A percentile compares a stretch with the other conserved stretches of the same genome.
Conservation (phyloP, 352 stramenopile species). For the Thraustotheca clavata region DNA sequence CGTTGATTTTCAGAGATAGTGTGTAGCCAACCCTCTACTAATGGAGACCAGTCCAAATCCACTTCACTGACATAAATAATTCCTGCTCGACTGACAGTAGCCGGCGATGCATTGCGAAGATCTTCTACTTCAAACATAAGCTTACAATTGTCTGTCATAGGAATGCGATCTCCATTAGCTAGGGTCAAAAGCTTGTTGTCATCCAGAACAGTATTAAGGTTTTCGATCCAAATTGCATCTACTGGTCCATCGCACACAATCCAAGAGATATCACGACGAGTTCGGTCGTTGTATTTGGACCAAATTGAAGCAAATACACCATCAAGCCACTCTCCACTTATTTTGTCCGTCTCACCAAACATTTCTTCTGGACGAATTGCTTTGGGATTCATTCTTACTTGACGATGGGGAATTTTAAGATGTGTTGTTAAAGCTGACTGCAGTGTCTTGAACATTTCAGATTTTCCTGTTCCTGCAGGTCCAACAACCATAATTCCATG, state of each 20-base stretch:
- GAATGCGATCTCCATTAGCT: conserved; percentile 87
- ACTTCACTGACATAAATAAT: conserved; percentile 88
- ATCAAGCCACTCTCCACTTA: conserved; percentile 65
- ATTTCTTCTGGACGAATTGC: conserved; percentile 72
- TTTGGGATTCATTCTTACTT: conserved; percentile 76
- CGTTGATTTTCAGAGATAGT: conserved; percentile 40
- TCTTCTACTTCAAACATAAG: conserved; percentile 92
- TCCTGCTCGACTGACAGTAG: conserved; percentile 85
- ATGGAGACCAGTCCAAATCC: conserved; percentile 64
- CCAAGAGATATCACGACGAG: conserved; percentile 79
- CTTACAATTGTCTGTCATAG: conserved; percentile 85
- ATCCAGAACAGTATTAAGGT: conserved; percentile 92
- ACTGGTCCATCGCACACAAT: conserved; percentile 91
- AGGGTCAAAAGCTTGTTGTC: conserved; percentile 93
- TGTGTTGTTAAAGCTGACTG: conserved; percentile 50
- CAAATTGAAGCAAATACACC: conserved; percentile 76
- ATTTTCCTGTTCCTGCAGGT: conserved; percentile 74
- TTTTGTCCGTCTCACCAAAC: conserved; percentile 71
- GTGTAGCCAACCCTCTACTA: conserved; percentile 55
- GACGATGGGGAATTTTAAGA: conserved; percentile 60
- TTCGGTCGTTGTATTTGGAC: conserved; percentile 83
- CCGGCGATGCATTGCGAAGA: conserved; percentile 84
- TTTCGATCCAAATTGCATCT: conserved; percentile 93
- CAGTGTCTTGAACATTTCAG: conserved; percentile 54
- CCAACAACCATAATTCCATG: conserved; percentile 89